Base-by-base conservation (phyloP, 306 rosid species). In the Cucurbita moschata region DNA sequence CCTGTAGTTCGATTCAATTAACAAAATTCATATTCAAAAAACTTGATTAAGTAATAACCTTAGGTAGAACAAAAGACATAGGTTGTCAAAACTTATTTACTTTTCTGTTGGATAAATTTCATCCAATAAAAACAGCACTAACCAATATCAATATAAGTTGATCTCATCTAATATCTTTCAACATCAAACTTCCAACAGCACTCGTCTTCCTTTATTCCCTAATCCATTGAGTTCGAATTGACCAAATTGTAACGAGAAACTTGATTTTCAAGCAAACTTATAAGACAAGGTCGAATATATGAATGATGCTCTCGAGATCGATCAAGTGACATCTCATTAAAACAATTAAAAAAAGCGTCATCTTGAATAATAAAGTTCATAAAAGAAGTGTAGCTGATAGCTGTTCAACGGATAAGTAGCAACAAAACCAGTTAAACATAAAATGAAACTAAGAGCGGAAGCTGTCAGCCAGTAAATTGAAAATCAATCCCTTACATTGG, bases 401-500 rank as follows among this genome's bases (percentile, higher is more conserved):
- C 68, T n/a, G 21, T 8, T 2, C 6, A 14, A 16, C 4, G n/a
- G 12, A 19, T 14, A 50, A 66, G n/a, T 11, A 12, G 8, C 49
- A 18, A 21, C 18, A 35, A 67, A 67, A 8, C 5, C 5, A 69
- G 13, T n/a, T 13, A 13, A 14, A 50, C 16, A 13, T 4, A 50
- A 5, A 50, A 4, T 50, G 18, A 50, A 12, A 47, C 52, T 47
- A 47, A 47, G 1, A 47, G 2, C 16, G 51, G 52, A 47, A 43
- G 47, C 8, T 66, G 5, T 11, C 44, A 12, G 12, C 21, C 5
- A 44, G 21, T 46, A 46, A 67, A 46, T 46, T 16, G 62, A 75
- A 62, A 23, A 26, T 56, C 81, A 76, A 69, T 69, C 58, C 42
- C 81, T 75, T 82, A 94, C 99, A 94, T 94, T 21, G 92, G 86